Conservation (phyloP, 345 rosid species). For the Barbarea vulgaris region DNA sequence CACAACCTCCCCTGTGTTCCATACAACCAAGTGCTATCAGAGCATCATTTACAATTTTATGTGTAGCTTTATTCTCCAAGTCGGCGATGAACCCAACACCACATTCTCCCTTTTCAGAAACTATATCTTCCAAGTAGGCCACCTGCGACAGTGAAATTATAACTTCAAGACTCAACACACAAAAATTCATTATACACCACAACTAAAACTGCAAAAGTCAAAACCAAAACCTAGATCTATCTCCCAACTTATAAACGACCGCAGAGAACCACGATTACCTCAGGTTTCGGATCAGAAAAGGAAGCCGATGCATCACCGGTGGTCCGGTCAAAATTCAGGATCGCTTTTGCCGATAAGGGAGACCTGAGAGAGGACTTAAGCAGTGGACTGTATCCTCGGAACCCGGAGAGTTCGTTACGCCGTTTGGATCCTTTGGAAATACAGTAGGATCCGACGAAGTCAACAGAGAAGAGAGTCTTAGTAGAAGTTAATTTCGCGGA, state of each 20-base stretch:
- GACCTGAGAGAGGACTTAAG: slow-evolving; percentile 37
- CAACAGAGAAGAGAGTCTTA: slow-evolving; percentile 53
- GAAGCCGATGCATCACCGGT: slow-evolving; percentile 44
- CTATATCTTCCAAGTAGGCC: slow-evolving; percentile 82
- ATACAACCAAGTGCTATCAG: slow-evolving; percentile 93
- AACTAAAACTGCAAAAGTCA: slow-evolving; percentile 19
- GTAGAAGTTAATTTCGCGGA: slow-evolving; percentile 44
- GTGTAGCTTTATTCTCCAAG: slow-evolving; percentile 84
- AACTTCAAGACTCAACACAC: neutral
- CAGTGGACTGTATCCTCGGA: slow-evolving; percentile 42
- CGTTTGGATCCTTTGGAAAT: slow-evolving; percentile 50
- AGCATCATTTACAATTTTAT: slow-evolving; percentile 73
- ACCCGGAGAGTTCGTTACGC: slow-evolving; percentile 46
- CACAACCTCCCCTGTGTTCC: slow-evolving; percentile 99
- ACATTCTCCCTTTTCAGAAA: slow-evolving; percentile 93
- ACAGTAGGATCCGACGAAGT: slow-evolving; percentile 66
- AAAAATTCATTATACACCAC: neutral
- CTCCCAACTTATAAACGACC: slow-evolving; percentile 2
- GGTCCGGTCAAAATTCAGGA: slow-evolving; percentile 49
- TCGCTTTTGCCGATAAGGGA: slow-evolving; percentile 46
- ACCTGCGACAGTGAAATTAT: slow-evolving; percentile 45
- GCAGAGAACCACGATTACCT: slow-evolving; percentile 28
- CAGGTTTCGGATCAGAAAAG: slow-evolving; percentile 33
- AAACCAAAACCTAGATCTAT: slow-evolving; percentile 24
- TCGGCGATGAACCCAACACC: slow-evolving; percentile 98